Evolutionary conservation across 192 early-diverging fungal genomes (phyloP), one percentile per base, ranked within the genome.

Genomic region (Rhizoclosmatium globosum): DNA sequence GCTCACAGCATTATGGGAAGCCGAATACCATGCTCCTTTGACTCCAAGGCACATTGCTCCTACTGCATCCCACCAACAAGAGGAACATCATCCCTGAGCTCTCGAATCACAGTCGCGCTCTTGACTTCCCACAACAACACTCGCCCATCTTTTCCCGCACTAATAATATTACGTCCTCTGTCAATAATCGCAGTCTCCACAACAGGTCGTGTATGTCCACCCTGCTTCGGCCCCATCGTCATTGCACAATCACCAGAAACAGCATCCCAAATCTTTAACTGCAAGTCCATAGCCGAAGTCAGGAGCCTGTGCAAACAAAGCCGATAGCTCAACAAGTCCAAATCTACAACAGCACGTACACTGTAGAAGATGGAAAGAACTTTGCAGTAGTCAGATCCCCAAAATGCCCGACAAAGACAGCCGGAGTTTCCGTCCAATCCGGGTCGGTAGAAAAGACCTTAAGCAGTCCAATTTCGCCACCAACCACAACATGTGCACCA

Each of bases 41-140:
- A 45, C 23, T 31, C 66, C 66, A 9, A 68, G 7, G 39, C 38
- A 23, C 66, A 68, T 19, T 4, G 44, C 66, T 17, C n/a, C 43
- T 6, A 68, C 23, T 4, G 44, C 38, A 23, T 47, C 66, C 15
- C 46, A 17, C 66, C 46, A 64, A 23, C 62, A 23, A 41, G 9
- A 64, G 41, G 41, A 6, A 19, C 47, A 45, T 74, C 72, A 62
- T 44, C 19, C 31, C 31, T 31, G 9, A 74, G 15, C 59, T 59
- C 72, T 2, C 72, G 59, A 60, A 74, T 64, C 15, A 74, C 59
- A 38, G 61, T 42, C 4, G 58, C 56, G n/a, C 44, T 43, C 23
- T 64, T 74, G 58, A 74, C 72, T 62, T 74, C 72, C 72, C 72
- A 74, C 56, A 74, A 42, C 38, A 74, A 43, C 1, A 74, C 41